Percentiles rank a stretch among this genome's conserved stretches.
Conservation (phyloP, 1,284 basidiomycete genomes). For the Apiotrichum porosum region DNA sequence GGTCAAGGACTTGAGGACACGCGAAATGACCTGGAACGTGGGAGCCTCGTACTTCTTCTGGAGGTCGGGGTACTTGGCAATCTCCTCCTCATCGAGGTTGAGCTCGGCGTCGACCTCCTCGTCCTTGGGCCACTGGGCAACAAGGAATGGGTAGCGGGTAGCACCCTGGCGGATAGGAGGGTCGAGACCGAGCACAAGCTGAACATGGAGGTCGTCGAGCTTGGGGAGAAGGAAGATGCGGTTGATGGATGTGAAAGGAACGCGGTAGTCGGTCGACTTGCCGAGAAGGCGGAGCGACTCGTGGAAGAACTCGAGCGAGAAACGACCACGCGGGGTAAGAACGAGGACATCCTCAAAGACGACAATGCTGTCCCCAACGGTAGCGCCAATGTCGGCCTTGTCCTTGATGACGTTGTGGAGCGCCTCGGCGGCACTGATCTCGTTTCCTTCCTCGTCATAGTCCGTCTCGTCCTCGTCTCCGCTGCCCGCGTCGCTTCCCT, state of each 20-base stretch:
- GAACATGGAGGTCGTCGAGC: slow-evolving; percentile 86
- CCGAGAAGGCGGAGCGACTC: slow-evolving; percentile 90
- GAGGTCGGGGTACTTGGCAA: slow-evolving; percentile 52
- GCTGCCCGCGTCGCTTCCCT: slow-evolving; percentile 63
- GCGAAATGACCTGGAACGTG: slow-evolving; percentile 92
- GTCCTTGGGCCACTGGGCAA: slow-evolving; percentile 94
- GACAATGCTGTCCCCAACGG: slow-evolving; percentile 85
- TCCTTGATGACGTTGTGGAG: slow-evolving; percentile 97
- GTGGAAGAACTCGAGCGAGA: slow-evolving; percentile 96
- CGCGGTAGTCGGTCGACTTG: slow-evolving; percentile 99
- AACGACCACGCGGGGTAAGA: slow-evolving; percentile 89
- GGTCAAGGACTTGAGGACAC: slow-evolving; percentile 86
- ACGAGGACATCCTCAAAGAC: slow-evolving; percentile 97
- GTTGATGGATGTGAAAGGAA: slow-evolving; percentile 84
- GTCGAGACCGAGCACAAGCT: slow-evolving; percentile 86
- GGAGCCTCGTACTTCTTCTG: slow-evolving; percentile 66
- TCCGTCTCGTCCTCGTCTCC: slow-evolving; percentile 54
- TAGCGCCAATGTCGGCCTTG: slow-evolving; percentile 90
- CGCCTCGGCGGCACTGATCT: slow-evolving; percentile 81
- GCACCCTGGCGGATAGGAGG: slow-evolving; percentile 97
- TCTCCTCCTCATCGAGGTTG: slow-evolving; percentile 71
- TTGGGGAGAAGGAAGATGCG: slow-evolving; percentile 91
- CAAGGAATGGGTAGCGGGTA: slow-evolving; percentile 94
- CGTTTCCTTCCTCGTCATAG: slow-evolving; percentile 52
- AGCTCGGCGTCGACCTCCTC: slow-evolving; percentile 96